These are phyloP conservation scores for Aspergillus alliaceus DNA, from an alignment of 2,329 filamentous ascomycete species.

Conservation along the genomic window DNA sequence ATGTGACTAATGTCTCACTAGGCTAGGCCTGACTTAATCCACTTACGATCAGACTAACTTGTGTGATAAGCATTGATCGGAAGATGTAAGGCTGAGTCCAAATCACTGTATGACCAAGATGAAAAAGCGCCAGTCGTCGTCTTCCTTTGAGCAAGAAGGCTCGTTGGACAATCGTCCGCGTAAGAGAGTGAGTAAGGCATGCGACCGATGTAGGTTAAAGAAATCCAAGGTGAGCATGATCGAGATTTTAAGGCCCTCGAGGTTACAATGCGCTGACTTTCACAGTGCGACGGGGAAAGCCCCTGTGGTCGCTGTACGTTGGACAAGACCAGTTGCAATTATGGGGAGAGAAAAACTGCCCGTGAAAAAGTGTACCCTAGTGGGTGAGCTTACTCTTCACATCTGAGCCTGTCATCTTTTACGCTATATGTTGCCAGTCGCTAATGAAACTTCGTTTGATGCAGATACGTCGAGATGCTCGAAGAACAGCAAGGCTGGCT, in stretches of 20 bases:
- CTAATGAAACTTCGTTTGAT: background rate
- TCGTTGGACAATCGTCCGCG: background rate
- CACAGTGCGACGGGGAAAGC: slow-evolving; percentile 59
- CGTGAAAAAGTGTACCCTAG: slow-evolving; percentile 70
- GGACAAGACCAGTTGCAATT: slow-evolving; percentile 65
- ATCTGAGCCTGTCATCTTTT: background rate
- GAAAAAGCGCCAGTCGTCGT: background rate
- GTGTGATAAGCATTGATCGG: background rate
- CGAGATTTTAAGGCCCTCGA: slow-evolving; percentile 5
- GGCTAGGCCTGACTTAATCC: background rate
- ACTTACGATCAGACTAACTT: background rate
- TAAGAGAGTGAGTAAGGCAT: slow-evolving; percentile 52
- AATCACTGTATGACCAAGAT: too few relatives aligned
- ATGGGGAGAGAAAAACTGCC: slow-evolving; percentile 65
- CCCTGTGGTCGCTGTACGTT: slow-evolving; percentile 63
- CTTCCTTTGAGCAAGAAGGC: background rate
- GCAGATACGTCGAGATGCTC: background rate
- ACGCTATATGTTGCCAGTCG: background rate
- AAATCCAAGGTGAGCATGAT: slow-evolving; percentile 60
- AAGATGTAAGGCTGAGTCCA: background rate
- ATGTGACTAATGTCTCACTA: background rate
- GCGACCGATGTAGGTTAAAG: slow-evolving; percentile 65
- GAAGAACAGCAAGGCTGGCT: background rate
- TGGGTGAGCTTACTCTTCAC: slow-evolving; percentile 49
- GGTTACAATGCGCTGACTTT: slow-evolving; percentile 25